These are phyloP conservation scores for Psilocybe sp. DNA, from an alignment of 768 basidiomycete species.

Conservation along the genomic window DNA sequence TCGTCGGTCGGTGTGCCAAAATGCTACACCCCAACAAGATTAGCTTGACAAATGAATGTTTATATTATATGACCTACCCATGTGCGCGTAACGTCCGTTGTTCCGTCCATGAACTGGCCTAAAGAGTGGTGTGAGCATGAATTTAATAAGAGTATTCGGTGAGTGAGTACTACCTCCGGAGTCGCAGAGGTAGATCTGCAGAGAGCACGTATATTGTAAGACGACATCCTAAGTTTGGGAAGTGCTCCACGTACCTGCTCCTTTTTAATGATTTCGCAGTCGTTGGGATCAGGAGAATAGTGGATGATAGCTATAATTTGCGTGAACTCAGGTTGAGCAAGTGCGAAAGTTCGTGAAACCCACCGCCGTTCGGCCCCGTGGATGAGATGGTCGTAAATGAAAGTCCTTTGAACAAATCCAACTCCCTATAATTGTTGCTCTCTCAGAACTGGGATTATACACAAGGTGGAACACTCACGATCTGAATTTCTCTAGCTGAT, in stretches of 20 bases:
- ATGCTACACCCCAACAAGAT: constrained; percentile 47
- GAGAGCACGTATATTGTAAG: neutral
- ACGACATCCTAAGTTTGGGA: neutral
- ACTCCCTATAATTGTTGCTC: constrained; percentile 69
- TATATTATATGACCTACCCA: constrained; percentile 46
- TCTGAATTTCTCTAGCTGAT: constrained; percentile 75
- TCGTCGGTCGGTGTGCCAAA: constrained; percentile 83
- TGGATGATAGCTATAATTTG: constrained; percentile 78
- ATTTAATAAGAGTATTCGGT: neutral
- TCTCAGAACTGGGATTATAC: constrained; percentile 4
- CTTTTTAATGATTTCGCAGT: constrained; percentile 72
- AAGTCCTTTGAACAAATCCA: constrained; percentile 78
- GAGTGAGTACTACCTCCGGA: constrained; percentile 60
- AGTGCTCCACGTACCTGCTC: constrained; percentile 50
- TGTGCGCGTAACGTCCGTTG: constrained; percentile 92
- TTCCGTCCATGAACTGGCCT: constrained; percentile 90
- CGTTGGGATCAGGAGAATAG: constrained; percentile 75
- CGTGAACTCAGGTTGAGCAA: neutral
- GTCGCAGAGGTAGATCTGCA: constrained; percentile 58
- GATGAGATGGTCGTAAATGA: constrained; percentile 94
- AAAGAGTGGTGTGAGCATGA: neutral
- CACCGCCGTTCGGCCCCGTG: constrained; percentile 89
- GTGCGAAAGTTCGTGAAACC: constrained; percentile 13
- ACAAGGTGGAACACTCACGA: constrained; percentile 49
- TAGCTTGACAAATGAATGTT: neutral